Conservation (phyloP, 2,329 filamentous ascomycete species). For the Colletotrichum sublineola region DNA sequence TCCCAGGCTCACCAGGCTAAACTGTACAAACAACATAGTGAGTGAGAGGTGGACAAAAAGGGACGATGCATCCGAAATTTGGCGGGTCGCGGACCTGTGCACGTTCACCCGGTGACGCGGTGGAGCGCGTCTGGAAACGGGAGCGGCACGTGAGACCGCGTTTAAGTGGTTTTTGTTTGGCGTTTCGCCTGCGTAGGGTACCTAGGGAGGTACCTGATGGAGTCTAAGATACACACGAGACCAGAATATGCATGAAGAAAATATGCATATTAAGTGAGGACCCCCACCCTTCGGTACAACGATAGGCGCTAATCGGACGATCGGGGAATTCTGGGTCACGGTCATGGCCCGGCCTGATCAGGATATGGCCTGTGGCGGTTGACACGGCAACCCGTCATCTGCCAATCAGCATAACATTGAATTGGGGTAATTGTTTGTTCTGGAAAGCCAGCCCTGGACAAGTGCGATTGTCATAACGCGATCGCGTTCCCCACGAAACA, state of each 20-base stretch:
- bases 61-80: slow-evolving; percentile 15
- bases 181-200: too few relatives aligned
- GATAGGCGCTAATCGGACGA: slow-evolving; percentile 35
- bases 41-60: slow-evolving; percentile 22
- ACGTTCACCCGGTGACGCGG: slow-evolving; percentile 43
- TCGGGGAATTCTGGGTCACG: slow-evolving; percentile 37
- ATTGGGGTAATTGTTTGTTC: slow-evolving; percentile 36
- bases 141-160: slow-evolving; percentile 33
- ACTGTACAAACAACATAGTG: slow-evolving; percentile 25
- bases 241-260: background rate
- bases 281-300: slow-evolving; percentile 27
- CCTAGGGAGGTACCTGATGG: too few relatives aligned
- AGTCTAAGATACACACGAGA: background rate
- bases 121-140: slow-evolving; percentile 8
- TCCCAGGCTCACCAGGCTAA: background rate
- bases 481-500: slow-evolving; percentile 42
- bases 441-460: slow-evolving; percentile 29
- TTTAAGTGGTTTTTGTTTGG: slow-evolving; percentile 31
- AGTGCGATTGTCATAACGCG: slow-evolving; percentile 40
- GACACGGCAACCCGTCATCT: slow-evolving; percentile 32
- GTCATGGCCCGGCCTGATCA: slow-evolving; percentile 9
- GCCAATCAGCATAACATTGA: slow-evolving; percentile 40
- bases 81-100: slow-evolving; percentile 20
- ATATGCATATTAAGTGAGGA: background rate
- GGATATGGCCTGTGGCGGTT: slow-evolving; percentile 21